Base-by-base conservation (phyloP, 2,329 filamentous ascomycete genomes). In the Claviceps digitariae region DNA sequence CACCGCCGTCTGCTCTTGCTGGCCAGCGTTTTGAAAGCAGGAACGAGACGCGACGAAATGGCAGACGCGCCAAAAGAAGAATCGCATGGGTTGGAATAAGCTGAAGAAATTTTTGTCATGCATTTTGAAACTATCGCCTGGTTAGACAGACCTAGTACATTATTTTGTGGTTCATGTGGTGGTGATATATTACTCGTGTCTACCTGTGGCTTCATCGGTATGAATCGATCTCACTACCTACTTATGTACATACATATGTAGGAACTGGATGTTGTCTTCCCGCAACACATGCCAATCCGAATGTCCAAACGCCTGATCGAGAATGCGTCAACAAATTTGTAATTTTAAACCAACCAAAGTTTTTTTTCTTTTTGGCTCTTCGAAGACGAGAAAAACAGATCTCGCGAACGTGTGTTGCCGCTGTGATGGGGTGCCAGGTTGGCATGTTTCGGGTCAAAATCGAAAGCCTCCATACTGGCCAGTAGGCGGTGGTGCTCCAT, bases 401-500 rank as follows among this genome's bases (percentile, higher is more conserved):
- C 23, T 44, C 17, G 41, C 17, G 7, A 21, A 46, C 6, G 15
- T 12, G 6, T 46, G 43, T 12, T 40, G 50, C 31, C 23, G 21
- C 31, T 5, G 21, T 46, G 21, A 38, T 21, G 9, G 20, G 6
- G 20, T 43, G 25, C 27, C 21, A 27, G 25, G 15, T 17, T 36
- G 27, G 23, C 23, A 9, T 15, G 27, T 4, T 29, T 29, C 9
- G 3, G 27, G 9, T 60, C 54, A 68, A 55, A 65, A 71, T 36
- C 65, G 62, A 54, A 67, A 69, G 25, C 66, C 64, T 50, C 66
- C 67, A 56, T 64, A 70, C 50, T 69, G 66, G n/a, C 67, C 66
- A 2, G 62, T 57, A 34, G 64, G 61, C 15, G 64, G 54, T 4
- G 56, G 63, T 44, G 63, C 62, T 41, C 62, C 63, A 25, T 67